These are phyloP conservation scores for Raphanus raphanistrum DNA, from an alignment of 345 rosid genomes.

Conservation along the genomic window DNA sequence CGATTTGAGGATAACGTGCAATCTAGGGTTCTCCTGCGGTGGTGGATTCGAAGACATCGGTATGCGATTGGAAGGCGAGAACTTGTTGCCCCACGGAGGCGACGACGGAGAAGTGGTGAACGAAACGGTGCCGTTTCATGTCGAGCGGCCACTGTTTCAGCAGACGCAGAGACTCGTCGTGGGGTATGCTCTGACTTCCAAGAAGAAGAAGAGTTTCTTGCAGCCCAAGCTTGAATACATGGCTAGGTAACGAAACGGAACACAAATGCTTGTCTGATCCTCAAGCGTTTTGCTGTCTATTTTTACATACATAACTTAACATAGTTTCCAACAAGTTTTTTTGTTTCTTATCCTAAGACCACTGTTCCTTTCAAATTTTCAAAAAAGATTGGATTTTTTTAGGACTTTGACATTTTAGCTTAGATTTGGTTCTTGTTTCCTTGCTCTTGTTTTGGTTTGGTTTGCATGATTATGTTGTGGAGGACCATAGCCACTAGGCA, in stretches of 20 bases:
- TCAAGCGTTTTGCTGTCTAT: conserved; percentile 14
- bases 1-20: conserved; percentile 39
- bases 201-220: conserved; percentile 91
- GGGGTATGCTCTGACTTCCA: conserved; percentile 85
- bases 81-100: conserved; percentile 36
- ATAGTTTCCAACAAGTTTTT: conserved; percentile 8
- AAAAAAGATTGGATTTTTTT: conserved; percentile 11
- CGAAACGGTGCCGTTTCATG: conserved; percentile 30
- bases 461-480: conserved; percentile 14
- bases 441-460: conserved; percentile 28
- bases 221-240: conserved; percentile 77
- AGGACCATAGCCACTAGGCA: conserved; percentile 26
- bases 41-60: conserved; percentile 34
- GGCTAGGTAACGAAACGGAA: conserved; percentile 48
- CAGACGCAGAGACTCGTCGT: conserved; percentile 53
- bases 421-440: conserved; percentile 33
- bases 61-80: conserved; percentile 57
- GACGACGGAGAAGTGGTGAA: conserved; percentile 16
- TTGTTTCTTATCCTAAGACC: conserved; percentile 7
- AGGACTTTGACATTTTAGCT: conserved; percentile 35
- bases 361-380: conserved; percentile 20
- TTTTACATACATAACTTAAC: not conserved
- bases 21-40: conserved; percentile 39
- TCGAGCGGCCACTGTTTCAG: conserved; percentile 10
- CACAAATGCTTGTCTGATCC: not conserved